Evolutionary conservation across 176 grass and related monocot species (phyloP).

Genomic region (Carex pumila): DNA sequence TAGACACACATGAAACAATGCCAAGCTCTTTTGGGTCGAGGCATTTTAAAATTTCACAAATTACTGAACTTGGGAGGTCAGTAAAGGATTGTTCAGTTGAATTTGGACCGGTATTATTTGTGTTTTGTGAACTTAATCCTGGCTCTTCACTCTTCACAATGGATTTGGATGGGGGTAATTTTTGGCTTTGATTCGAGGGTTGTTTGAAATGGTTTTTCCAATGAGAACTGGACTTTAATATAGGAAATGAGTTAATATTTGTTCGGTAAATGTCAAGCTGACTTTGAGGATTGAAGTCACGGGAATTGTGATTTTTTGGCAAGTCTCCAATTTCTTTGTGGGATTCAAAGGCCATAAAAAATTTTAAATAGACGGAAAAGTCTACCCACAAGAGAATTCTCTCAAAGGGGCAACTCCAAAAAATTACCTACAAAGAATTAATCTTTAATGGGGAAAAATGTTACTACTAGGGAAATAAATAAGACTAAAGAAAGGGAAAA

Average conservation of each 20-base stretch:
- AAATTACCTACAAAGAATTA: slow-evolving; percentile 7
- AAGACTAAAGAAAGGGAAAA: neutral
- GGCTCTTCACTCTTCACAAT: slow-evolving; percentile 13
- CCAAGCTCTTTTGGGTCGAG: slow-evolving; percentile 89
- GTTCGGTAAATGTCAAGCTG: neutral
- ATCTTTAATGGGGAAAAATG: slow-evolving; percentile 2
- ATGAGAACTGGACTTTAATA: slow-evolving; percentile 6
- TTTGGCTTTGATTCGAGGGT: slow-evolving; percentile 22
- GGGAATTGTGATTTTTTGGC: slow-evolving; percentile 29
- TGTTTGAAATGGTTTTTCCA: slow-evolving; percentile 23
- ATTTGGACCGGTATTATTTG: slow-evolving; percentile 8
- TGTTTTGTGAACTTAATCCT: slow-evolving; percentile 18
- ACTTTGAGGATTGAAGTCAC: slow-evolving; percentile 12
- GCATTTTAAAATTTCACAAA: slow-evolving; percentile 66
- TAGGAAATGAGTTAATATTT: slow-evolving; percentile 12
- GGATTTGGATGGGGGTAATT: slow-evolving; percentile 24
- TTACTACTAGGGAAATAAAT: neutral
- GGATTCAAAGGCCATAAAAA: slow-evolving; percentile 93
- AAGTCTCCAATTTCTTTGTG: slow-evolving; percentile 36
- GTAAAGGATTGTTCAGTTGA: slow-evolving; percentile 36
- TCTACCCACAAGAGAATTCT: slow-evolving; percentile 1
- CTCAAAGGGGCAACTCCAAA: neutral
- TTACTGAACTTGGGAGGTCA: slow-evolving; percentile 58
- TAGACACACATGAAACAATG: slow-evolving; percentile 74
- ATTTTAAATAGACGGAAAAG: slow-evolving; percentile 8